These are phyloP conservation scores for Murraya paniculata DNA, from an alignment of 345 rosid species.

Conservation along the genomic window DNA sequence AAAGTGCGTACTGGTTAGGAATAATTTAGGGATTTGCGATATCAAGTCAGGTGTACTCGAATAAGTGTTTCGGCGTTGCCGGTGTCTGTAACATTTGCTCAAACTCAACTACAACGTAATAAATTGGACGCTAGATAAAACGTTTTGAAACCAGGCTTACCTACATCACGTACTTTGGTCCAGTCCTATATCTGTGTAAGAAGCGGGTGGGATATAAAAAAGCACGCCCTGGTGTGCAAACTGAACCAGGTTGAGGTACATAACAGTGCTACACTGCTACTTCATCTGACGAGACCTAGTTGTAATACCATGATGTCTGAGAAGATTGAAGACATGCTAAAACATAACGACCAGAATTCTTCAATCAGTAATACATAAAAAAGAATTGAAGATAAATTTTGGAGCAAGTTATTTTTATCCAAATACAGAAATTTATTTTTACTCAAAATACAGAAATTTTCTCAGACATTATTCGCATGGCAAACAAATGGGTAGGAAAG, in stretches of 20 bases:
- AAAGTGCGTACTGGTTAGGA: too few relatives aligned
- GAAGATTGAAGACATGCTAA: background rate
- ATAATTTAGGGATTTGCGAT: too few relatives aligned
- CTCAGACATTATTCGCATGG: background rate
- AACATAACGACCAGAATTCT: background rate
- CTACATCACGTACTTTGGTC: background rate
- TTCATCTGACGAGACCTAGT: background rate
- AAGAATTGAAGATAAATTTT: background rate
- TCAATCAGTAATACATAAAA: background rate
- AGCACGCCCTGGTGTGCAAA: background rate
- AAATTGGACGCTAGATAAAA: background rate
- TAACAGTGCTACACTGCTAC: too few relatives aligned
- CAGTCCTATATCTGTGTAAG: background rate
- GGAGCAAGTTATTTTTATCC: slow-evolving; percentile 6
- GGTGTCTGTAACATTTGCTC: background rate
- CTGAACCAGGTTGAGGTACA: too few relatives aligned
- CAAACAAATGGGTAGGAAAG: background rate
- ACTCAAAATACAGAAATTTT: background rate
- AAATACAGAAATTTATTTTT: background rate
- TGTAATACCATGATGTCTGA: background rate
- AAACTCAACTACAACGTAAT: background rate
- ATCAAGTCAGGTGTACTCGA: too few relatives aligned
- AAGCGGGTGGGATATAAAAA: background rate
- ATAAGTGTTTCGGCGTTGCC: background rate
- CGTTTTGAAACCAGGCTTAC: background rate